Base-by-base conservation (phyloP, 768 basidiomycete genomes). In the Tephrocybe sp. region DNA sequence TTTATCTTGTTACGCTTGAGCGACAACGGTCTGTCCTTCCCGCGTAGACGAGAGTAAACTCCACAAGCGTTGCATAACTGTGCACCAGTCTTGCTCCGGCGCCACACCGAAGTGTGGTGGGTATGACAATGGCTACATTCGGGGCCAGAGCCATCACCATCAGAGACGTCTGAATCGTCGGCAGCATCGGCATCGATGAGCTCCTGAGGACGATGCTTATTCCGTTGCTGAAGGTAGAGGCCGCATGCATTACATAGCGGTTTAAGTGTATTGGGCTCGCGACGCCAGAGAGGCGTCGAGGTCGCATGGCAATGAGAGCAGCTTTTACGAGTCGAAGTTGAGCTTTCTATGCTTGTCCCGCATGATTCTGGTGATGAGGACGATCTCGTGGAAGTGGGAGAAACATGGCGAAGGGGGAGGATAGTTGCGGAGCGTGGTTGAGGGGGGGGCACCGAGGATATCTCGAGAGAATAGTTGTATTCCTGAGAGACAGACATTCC, bases 31-130 rank as follows among this genome's bases (percentile, higher is more conserved):
- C 77, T 62, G 47, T 73, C 73, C 52, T 70, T 75, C 3, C 77
- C 77, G 12, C 75, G 70, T 38, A 78, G 68, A 25, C 77, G 66
- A 24, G 63, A 63, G 52, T 78, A 78, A 8, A 78, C 77, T 19
- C 77, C 77, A 57, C 77, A 78, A 5, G 77, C 77, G 44, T 78
- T 78, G 58, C 77, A 78, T 1, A 78, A 66, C 56, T 76, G 75
- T 11, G 72, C 74, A 1, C 77, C 77, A 1, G 72, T 66, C 60
- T 78, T 78, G 55, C 75, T 76, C 42, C 77, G 64, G 31, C 77
- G 66, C 77, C 77, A 78, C 34, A 78, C 77, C 7, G 74, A 76
- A 3, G 77, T 78, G 34, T 69, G 71, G 46, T 74, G 74, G 8
- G 77, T 77, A 48, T 67, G 70, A 51, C 77, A 78, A 60, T 77